These are phyloP conservation scores for Eucalyptus pauciflora DNA, from an alignment of 345 rosid species.

Conservation along the genomic window DNA sequence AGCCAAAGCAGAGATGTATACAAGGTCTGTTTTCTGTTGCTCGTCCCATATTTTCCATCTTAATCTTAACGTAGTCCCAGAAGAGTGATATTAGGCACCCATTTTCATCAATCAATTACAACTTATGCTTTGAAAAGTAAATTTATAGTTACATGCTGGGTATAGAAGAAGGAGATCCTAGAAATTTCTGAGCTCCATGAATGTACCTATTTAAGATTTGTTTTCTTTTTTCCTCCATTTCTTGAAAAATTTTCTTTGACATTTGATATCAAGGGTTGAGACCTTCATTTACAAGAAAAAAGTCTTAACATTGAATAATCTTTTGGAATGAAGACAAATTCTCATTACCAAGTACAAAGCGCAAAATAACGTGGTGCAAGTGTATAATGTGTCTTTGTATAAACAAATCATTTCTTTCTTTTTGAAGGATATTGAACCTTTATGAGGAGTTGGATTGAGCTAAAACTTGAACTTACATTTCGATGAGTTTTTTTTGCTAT, in stretches of 20 bases:
- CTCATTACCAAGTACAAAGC: background rate
- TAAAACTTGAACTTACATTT: background rate
- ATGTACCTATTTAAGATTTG: background rate
- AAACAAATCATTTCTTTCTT: background rate
- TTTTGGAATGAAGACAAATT: background rate
- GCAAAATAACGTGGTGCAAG: background rate
- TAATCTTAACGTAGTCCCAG: background rate
- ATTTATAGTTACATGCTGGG: background rate
- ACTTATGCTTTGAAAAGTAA: background rate
- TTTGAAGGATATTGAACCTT: background rate
- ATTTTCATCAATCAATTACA: background rate
- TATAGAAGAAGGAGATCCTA: background rate
- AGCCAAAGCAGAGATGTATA: conserved; percentile 53
- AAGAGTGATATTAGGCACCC: background rate
- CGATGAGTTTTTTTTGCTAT: background rate
- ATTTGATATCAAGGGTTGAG: background rate
- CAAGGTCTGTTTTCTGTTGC: conserved; percentile 27
- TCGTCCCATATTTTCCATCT: background rate
- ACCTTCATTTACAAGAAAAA: background rate
- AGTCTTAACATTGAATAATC: background rate
- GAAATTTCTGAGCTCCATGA: background rate
- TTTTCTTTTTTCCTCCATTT: background rate
- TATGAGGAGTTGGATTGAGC: background rate
- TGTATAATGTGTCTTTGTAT: background rate
- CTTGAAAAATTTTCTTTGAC: background rate